phyloP scores from a whole-genome alignment of 2,329 filamentous ascomycete genomes.

The Fusarium xyrophilum region DNA sequence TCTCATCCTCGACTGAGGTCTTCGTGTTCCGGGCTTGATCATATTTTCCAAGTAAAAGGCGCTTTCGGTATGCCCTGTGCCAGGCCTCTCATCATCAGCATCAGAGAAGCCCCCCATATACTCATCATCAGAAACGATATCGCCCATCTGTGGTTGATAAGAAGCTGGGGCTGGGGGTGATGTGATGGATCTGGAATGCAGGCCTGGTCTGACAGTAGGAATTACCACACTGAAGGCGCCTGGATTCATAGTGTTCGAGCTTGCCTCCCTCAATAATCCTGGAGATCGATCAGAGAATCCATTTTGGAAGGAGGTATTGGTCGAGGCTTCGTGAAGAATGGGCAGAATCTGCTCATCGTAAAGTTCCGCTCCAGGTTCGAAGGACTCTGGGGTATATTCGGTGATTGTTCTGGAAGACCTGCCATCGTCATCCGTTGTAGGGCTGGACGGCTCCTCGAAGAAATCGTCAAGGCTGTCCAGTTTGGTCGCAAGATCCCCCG shows the following conservation, averaged over 20 bases:
- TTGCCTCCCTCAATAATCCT: slow-evolving; percentile 65
- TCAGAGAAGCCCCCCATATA: slow-evolving; percentile 78
- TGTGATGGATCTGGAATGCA: slow-evolving; percentile 85
- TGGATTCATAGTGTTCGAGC: slow-evolving; percentile 68
- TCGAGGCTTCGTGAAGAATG: slow-evolving; percentile 85
- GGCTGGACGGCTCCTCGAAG: slow-evolving; percentile 73
- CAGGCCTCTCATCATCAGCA: slow-evolving; percentile 66
- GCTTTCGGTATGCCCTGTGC: slow-evolving; percentile 50
- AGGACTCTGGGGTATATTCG: slow-evolving; percentile 69
- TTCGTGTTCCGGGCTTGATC: slow-evolving; percentile 64
- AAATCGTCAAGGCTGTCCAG: slow-evolving; percentile 82
- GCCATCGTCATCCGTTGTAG: slow-evolving; percentile 64
- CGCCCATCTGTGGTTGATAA: slow-evolving; percentile 62
- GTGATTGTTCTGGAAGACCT: slow-evolving; percentile 69
- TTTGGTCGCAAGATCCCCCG: slow-evolving; percentile 80
- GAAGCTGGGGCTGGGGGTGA: slow-evolving; percentile 71
- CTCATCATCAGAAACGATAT: slow-evolving; percentile 80
- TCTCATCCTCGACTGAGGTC: slow-evolving; percentile 55
- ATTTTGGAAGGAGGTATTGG: slow-evolving; percentile 83
- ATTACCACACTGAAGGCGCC: slow-evolving; percentile 60
- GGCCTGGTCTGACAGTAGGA: slow-evolving; percentile 61
- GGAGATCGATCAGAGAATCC: slow-evolving; percentile 80
- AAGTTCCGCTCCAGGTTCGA: slow-evolving; percentile 78
- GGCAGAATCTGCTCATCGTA: slow-evolving; percentile 95
- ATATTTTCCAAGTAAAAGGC: slow-evolving; percentile 67